Percentiles rank a stretch among this genome's conserved stretches.
These are phyloP conservation scores for Fusarium caatingaense DNA, from an alignment of 2,329 filamentous ascomycete genomes.

Conservation along the genomic window DNA sequence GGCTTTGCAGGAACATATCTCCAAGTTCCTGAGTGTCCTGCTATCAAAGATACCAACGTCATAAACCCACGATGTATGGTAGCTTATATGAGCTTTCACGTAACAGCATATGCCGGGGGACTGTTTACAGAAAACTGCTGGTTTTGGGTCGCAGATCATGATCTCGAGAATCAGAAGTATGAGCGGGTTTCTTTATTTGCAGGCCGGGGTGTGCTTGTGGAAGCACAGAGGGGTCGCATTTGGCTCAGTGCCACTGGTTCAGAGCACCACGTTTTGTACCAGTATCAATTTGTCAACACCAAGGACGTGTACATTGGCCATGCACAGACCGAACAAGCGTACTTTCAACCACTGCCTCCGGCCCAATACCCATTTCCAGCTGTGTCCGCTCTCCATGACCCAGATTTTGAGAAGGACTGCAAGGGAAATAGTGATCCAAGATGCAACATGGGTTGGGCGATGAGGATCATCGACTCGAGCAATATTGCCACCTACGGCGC, in stretches of 20 bases:
- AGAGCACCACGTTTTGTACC: conserved; percentile 75
- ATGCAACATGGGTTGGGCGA: conserved; percentile 73
- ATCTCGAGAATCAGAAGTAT: conserved; percentile 62
- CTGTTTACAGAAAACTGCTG: conserved; percentile 59
- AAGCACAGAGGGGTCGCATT: conserved; percentile 52
- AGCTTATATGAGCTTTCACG: conserved; percentile 58
- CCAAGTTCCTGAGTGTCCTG: conserved; percentile 74
- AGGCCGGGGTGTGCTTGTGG: conserved; percentile 63
- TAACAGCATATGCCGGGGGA: conserved; percentile 53
- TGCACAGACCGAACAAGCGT: conserved; percentile 77
- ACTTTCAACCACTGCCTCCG: conserved; percentile 74
- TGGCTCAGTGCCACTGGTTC: conserved; percentile 74
- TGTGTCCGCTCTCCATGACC: conserved; percentile 50
- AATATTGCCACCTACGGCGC: conserved; percentile 70
- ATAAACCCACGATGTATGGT: conserved; percentile 53
- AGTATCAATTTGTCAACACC: conserved; percentile 73
- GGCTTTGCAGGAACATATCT: conserved; percentile 77
- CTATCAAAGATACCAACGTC: conserved; percentile 52
- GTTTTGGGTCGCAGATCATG: conserved; percentile 65
- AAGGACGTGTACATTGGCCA: conserved; percentile 71
- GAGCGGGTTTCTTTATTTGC: conserved; percentile 64
- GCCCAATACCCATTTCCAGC: conserved; percentile 67
- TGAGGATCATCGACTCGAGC: conserved; percentile 68
- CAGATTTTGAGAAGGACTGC: conserved; percentile 40
- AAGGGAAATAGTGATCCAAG: conserved; percentile 57